Conservation (phyloP, 108 stramenopile species). For the Conticribra weissflogii region DNA sequence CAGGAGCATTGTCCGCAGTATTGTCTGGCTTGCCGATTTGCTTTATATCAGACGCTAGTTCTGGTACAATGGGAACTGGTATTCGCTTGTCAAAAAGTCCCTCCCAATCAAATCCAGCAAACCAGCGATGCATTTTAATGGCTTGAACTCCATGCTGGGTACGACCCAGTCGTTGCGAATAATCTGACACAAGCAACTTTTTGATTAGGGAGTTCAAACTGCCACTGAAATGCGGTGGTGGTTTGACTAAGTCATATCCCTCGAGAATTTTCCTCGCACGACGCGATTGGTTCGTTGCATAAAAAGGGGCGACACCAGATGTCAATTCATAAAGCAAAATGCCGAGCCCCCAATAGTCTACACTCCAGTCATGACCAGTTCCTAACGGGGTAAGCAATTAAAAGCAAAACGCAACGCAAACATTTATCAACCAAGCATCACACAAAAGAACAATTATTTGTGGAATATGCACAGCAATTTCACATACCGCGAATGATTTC, state of each 20-base stretch:
- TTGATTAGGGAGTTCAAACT: conserved; percentile 63
- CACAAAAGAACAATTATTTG: too few species aligned
- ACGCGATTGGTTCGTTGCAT: conserved; percentile 27
- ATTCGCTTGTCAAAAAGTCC: conserved; percentile 20
- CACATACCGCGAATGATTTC: conserved; percentile 12
- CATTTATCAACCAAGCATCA: too few species aligned
- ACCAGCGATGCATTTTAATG: conserved; percentile 47
- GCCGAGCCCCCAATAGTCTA: conserved; percentile 74
- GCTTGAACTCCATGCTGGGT: conserved; percentile 45
- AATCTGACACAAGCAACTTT: conserved; percentile 63
- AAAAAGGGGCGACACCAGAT: conserved; percentile 69
- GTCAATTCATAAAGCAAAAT: conserved; percentile 65
- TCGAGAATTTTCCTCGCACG: conserved; percentile 37
- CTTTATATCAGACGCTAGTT: conserved; percentile 16
- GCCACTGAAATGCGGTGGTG: conserved; percentile 48
- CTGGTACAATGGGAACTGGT: conserved; percentile 6
- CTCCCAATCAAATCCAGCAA: conserved; percentile 53
- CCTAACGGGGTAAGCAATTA: too few species aligned
- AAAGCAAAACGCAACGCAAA: too few species aligned
- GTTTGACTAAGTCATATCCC: conserved; percentile 25
- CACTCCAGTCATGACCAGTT: conserved; percentile 73
- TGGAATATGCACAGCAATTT: too few species aligned
- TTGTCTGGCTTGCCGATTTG: not conserved
- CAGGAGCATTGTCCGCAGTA: not conserved
- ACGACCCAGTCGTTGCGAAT: conserved; percentile 68